A percentile compares a stretch with the other conserved stretches of the same genome.
Conservation (phyloP, 257 asterid genomes). For the Catharanthus roseus region DNA sequence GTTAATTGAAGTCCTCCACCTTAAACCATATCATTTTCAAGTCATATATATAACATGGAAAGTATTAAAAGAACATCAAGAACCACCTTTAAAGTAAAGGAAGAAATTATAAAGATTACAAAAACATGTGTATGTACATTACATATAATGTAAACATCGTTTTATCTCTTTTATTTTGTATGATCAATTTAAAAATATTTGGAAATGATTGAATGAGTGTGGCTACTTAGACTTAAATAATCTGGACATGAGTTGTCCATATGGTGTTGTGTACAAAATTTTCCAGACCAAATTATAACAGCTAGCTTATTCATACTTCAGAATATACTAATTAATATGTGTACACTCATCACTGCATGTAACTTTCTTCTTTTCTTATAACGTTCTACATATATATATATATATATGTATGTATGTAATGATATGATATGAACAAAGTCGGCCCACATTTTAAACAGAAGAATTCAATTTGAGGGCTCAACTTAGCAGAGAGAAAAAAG, state of each 20-base stretch:
- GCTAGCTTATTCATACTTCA: neutral
- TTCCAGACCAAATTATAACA: slow-evolving; percentile 19
- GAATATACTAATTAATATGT: neutral
- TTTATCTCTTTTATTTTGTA: too few species aligned
- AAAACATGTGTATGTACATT: too few species aligned
- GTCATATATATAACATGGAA: too few species aligned
- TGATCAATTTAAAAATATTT: neutral
- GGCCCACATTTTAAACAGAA: slow-evolving; percentile 1
- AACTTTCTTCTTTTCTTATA: slow-evolving; percentile 9
- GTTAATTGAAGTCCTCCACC: too few species aligned
- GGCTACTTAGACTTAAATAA: slow-evolving; percentile 3
- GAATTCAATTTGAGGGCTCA: neutral
- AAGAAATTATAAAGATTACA: too few species aligned
- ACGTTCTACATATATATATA: too few species aligned
- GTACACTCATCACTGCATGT: slow-evolving; percentile 3
- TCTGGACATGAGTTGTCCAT: slow-evolving; percentile 18
- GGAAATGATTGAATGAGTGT: slow-evolving; percentile 19
- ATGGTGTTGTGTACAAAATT: slow-evolving; percentile 2
- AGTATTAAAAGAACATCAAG: too few species aligned
- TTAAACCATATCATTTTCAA: too few species aligned
- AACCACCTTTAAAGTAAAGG: too few species aligned
- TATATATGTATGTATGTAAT: too few species aligned
- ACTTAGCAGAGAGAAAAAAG: slow-evolving; percentile 1
- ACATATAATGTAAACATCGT: too few species aligned
- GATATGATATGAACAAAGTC: slow-evolving; percentile 8